Conservation (phyloP, 305 asterid species). For the Fraxinus sp. region DNA sequence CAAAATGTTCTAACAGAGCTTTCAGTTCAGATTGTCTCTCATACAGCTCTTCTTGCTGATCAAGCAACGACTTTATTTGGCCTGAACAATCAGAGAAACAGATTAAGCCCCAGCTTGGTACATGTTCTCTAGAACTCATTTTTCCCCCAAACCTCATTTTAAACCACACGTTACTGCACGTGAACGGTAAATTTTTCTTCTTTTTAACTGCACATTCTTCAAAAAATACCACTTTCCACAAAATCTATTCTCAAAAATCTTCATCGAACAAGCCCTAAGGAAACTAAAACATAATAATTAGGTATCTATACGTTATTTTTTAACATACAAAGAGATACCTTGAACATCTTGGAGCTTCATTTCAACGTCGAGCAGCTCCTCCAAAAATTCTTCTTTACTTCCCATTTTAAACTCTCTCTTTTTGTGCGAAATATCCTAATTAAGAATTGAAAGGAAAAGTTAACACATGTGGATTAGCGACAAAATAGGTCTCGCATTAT, state of each 20-base stretch:
- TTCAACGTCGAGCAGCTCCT: slow-evolving; percentile 81
- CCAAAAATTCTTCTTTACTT: slow-evolving; percentile 53
- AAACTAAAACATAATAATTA: slow-evolving; percentile 16
- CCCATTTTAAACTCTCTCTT: slow-evolving; percentile 44
- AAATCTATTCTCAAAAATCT: background rate
- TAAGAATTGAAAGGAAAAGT: background rate
- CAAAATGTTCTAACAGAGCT: slow-evolving; percentile 62
- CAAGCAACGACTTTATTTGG: slow-evolving; percentile 67
- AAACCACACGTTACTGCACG: background rate
- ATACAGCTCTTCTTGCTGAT: slow-evolving; percentile 71
- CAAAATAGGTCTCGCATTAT: background rate
- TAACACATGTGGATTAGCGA: background rate
- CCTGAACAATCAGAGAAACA: slow-evolving; percentile 39
- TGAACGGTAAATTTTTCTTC: background rate
- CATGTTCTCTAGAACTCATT: background rate
- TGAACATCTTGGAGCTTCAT: slow-evolving; percentile 82
- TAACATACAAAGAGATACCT: slow-evolving; percentile 38
- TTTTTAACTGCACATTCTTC: background rate
- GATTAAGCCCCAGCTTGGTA: background rate
- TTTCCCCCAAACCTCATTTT: background rate
- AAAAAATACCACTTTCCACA: background rate
- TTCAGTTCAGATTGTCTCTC: slow-evolving; percentile 76
- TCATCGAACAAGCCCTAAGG: background rate
- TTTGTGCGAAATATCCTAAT: background rate
- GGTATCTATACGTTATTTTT: slow-evolving; percentile 8